These are phyloP conservation scores for Coriolopsis trogii DNA, from an alignment of 1,284 basidiomycete genomes.

Conservation along the genomic window DNA sequence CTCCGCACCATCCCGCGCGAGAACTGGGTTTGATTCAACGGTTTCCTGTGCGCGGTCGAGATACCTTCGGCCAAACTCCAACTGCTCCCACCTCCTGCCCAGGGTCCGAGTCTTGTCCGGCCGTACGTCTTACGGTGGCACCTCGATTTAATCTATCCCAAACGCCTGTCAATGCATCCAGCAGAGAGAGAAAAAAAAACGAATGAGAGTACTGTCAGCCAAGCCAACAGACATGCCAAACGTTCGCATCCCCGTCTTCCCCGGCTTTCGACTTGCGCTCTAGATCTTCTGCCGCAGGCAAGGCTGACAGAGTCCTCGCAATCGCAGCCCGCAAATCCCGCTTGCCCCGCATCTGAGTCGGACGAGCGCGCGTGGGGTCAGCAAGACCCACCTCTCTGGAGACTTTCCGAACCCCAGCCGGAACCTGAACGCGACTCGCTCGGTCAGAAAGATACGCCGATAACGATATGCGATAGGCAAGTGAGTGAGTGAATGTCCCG, in stretches of 20 bases:
- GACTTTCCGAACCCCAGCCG: constrained; percentile 9
- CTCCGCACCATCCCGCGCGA: too few species aligned
- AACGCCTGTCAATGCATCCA: not conserved
- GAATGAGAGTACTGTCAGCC: constrained; percentile 9
- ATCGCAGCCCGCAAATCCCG: not conserved
- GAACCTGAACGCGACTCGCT: too few species aligned
- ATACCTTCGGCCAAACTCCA: constrained; percentile 12
- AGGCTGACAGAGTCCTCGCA: too few species aligned
- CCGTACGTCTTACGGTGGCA: constrained; percentile 1
- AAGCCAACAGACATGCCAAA: too few species aligned
- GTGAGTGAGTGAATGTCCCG: too few species aligned
- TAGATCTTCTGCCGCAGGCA: too few species aligned
- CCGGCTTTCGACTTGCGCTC: too few species aligned
- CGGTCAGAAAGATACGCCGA: too few species aligned
- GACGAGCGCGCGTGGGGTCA: constrained; percentile 1
- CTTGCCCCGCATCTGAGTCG: not conserved
- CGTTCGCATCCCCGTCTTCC: too few species aligned
- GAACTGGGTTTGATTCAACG: too few species aligned
- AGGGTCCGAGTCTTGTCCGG: constrained; percentile 16
- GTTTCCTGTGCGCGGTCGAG: constrained; percentile 11
- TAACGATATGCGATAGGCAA: not conserved
- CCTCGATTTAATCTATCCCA: constrained; percentile 5
- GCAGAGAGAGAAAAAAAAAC: not conserved
- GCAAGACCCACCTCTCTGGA: constrained; percentile 10
- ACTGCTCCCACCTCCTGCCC: constrained; percentile 2